Evolutionary conservation across 2,329 filamentous ascomycete genomes (phyloP).

Genomic region (Myriosclerotinia curreyana): DNA sequence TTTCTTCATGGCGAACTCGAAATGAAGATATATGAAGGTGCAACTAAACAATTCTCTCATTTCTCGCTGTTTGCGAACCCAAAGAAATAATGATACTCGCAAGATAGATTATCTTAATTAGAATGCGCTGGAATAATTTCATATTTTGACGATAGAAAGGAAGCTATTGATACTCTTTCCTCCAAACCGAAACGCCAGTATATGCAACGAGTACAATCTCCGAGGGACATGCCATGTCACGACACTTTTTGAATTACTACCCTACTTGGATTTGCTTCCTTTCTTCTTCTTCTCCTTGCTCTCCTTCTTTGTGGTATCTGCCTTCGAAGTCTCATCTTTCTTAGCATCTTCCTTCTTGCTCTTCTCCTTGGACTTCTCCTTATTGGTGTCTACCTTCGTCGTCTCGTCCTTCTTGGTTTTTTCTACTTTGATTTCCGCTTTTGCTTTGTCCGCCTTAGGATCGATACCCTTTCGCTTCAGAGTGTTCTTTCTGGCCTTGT

Average conservation of each 20-base stretch:
- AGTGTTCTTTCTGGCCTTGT: conserved; percentile 68
- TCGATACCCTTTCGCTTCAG: conserved; percentile 73
- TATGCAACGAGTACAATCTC: conserved; percentile 9
- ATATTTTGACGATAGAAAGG: conserved; percentile 12
- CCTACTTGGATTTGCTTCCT: conserved; percentile 16
- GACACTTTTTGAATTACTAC: not conserved
- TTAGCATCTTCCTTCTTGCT: conserved; percentile 11
- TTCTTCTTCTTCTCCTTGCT: conserved; percentile 21
- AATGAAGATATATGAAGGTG: too few species aligned
- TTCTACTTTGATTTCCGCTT: conserved; percentile 27
- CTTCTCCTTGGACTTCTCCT: conserved; percentile 8
- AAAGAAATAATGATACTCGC: not conserved
- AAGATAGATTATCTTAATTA: not conserved
- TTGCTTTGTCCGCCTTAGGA: conserved; percentile 54
- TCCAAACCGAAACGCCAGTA: conserved; percentile 11
- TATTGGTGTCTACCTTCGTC: not conserved
- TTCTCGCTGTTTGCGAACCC: too few species aligned
- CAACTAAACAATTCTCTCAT: too few species aligned
- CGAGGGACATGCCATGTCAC: not conserved
- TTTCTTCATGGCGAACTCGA: too few species aligned
- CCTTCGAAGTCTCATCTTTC: not conserved
- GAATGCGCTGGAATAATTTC: not conserved
- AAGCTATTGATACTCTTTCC: conserved; percentile 8
- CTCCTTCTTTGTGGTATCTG: conserved; percentile 5
- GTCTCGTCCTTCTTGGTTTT: conserved; percentile 16